These are phyloP conservation scores for Xylaria bambusicola DNA, from an alignment of 495 filamentous ascomycete species.

Conservation along the genomic window DNA sequence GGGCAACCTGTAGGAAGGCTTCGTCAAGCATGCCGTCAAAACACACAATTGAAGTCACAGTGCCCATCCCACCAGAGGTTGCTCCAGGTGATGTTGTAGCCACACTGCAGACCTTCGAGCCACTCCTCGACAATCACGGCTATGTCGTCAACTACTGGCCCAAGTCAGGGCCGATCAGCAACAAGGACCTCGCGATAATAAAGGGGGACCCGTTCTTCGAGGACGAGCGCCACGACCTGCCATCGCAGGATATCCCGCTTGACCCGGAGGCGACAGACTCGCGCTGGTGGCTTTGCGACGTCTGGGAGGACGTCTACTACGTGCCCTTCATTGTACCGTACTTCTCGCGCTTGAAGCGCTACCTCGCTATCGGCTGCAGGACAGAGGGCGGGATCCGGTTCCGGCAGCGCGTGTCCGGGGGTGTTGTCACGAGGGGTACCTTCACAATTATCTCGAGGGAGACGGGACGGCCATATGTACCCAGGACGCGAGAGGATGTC, in stretches of 20 bases:
- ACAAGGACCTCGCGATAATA: slow-evolving; percentile 20
- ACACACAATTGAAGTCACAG: slow-evolving; percentile 33
- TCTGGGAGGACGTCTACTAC: slow-evolving; percentile 41
- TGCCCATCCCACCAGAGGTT: slow-evolving; percentile 37
- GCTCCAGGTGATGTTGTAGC: slow-evolving; percentile 29
- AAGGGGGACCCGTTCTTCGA: slow-evolving; percentile 40
- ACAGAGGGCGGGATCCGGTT: slow-evolving; percentile 18
- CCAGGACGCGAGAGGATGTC: neutral
- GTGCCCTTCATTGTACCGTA: slow-evolving; percentile 35
- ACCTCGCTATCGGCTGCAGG: slow-evolving; percentile 17
- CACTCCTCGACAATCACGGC: slow-evolving; percentile 41
- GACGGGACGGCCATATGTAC: neutral
- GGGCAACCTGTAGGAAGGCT: too few species aligned
- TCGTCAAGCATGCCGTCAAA: slow-evolving; percentile 10
- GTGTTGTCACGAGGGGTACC: slow-evolving; percentile 8
- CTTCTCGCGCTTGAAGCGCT: slow-evolving; percentile 19
- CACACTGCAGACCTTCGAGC: slow-evolving; percentile 35
- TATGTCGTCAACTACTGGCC: slow-evolving; percentile 30
- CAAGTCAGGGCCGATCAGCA: slow-evolving; percentile 26
- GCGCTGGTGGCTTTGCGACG: slow-evolving; percentile 28
- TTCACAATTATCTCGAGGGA: slow-evolving; percentile 5
- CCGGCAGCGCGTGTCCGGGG: slow-evolving; percentile 15
- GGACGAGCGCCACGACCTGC: slow-evolving; percentile 28
- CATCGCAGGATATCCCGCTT: neutral
- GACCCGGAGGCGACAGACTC: neutral